Base-by-base conservation (phyloP, 768 basidiomycete genomes). In the Sarcomyxa edulis region DNA sequence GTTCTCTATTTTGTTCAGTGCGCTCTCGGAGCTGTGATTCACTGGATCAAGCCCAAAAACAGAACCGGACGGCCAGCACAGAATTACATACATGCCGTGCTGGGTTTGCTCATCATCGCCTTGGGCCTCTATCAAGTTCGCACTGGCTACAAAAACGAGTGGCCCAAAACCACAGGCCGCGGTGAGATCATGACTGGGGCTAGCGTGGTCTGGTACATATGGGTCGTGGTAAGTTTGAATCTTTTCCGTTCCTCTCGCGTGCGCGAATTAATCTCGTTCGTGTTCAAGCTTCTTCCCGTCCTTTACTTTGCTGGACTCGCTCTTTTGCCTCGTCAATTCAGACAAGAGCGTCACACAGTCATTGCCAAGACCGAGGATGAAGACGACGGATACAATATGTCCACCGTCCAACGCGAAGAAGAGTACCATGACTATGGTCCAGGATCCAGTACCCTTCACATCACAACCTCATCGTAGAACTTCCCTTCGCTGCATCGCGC, bases 31-130 rank as follows among this genome's bases (percentile, higher is more conserved):
- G 66, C 69, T 3, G 37, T 73, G 37, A 72, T 78, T 41, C 78
- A 80, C 46, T 75, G 59, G 47, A 19, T 74, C 40, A 78, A 79
- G 51, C 65, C 66, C 24, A 61, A 59, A 14, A 43, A 55, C 25
- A 36, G 49, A 5, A 46, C 45, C 0, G 47, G 58, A 20, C 71
- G 71, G 20, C 78, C 71, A 6, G 53, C 64, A 31, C 78, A 71
- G 45, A 80, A 83, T 50, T 81, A 77, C 51, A 21, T 69, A 19
- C 80, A 83, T 48, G 78, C 74, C 9, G 41, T 74, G 10, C 39
- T 79, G 1, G 81, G 79, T 0, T 48, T 81, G 21, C 32, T 62
- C 7, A 67, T 74, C 34, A 66, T 81, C 37, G 70, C 50, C 6
- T 55, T 77, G 7, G 63, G 73, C 18, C 57, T 72, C 31, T 75